A percentile compares a stretch with the other conserved stretches of the same genome.
Evolutionary conservation across 2,329 filamentous ascomycete species (phyloP).

Genomic region (Colletotrichum sp.): DNA sequence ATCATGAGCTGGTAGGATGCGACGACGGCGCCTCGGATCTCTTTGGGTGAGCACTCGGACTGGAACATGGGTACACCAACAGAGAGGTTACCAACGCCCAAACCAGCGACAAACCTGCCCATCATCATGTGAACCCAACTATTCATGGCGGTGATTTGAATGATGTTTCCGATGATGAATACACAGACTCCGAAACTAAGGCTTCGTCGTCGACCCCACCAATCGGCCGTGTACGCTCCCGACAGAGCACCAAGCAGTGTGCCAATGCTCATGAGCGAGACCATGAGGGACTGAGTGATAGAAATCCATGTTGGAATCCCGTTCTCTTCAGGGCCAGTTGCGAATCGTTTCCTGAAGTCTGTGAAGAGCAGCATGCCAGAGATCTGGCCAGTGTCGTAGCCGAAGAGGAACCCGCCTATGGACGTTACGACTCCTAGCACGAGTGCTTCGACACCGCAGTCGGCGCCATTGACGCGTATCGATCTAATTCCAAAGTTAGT

Average conservation of each 20-base stretch:
- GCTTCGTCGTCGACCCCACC: constrained; percentile 61
- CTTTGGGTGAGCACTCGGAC: constrained; percentile 65
- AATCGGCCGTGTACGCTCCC: constrained; percentile 60
- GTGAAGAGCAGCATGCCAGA: constrained; percentile 54
- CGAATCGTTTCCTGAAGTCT: constrained; percentile 64
- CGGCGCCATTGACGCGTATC: constrained; percentile 46
- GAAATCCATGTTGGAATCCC: constrained; percentile 44
- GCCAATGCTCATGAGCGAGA: constrained; percentile 62
- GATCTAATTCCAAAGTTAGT: constrained; percentile 31
- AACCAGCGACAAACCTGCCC: constrained; percentile 69
- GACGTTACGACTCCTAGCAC: constrained; percentile 57
- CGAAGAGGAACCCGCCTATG: constrained; percentile 67
- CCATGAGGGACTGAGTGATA: constrained; percentile 55
- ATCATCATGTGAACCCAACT: constrained; percentile 71
- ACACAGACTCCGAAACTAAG: constrained; percentile 58
- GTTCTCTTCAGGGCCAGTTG: constrained; percentile 37
- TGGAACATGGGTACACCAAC: constrained; percentile 73
- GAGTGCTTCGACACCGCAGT: constrained; percentile 44
- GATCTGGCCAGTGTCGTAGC: constrained; percentile 68
- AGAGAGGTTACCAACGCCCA: constrained; percentile 71
- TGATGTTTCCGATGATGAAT: constrained; percentile 68
- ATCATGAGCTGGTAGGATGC: constrained; percentile 77
- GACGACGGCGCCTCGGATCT: constrained; percentile 70
- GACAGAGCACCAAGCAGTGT: constrained; percentile 59
- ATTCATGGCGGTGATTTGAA: constrained; percentile 65